phyloP scores from a whole-genome alignment of 2,329 filamentous ascomycete species.

The Bipolaris victoriae region DNA sequence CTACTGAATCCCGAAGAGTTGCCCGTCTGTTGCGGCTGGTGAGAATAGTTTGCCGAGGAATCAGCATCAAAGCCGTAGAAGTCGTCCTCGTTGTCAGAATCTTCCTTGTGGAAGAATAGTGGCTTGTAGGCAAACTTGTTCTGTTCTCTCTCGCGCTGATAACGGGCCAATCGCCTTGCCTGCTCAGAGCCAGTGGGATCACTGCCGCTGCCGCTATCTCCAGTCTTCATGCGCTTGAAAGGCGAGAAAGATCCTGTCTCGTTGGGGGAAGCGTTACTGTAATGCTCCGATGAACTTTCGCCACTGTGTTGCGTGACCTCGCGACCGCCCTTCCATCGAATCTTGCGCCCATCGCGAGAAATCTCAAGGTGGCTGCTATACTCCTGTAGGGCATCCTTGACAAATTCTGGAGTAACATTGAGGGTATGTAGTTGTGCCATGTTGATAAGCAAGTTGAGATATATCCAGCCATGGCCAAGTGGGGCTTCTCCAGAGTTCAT shows the following conservation, averaged over 20 bases:
- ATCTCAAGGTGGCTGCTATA: constrained; percentile 78
- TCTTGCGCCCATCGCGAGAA: constrained; percentile 76
- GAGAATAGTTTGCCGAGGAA: constrained; percentile 39
- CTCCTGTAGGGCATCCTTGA: constrained; percentile 72
- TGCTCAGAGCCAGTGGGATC: constrained; percentile 26
- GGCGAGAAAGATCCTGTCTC: constrained; percentile 44
- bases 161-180: constrained; percentile 25
- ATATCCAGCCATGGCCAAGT: constrained; percentile 79
- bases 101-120: constrained; percentile 55
- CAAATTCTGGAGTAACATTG: constrained; percentile 79
- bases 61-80: constrained; percentile 41
- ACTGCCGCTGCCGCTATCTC: constrained; percentile 27
- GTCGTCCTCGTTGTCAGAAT: constrained; percentile 49
- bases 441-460: constrained; percentile 78
- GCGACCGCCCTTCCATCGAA: constrained; percentile 76
- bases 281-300: constrained; percentile 57
- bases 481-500: constrained; percentile 58
- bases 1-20: constrained; percentile 54
- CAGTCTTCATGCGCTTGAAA: constrained; percentile 36
- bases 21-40: constrained; percentile 33
- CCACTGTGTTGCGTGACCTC: constrained; percentile 70
- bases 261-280: constrained; percentile 58
- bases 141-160: constrained; percentile 31
- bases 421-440: constrained; percentile 86
- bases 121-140: constrained; percentile 55